Evolutionary conservation across 2,329 filamentous ascomycete genomes (phyloP), one percentile per base, ranked within the genome.

Genomic region (Aspergillus unguis): DNA sequence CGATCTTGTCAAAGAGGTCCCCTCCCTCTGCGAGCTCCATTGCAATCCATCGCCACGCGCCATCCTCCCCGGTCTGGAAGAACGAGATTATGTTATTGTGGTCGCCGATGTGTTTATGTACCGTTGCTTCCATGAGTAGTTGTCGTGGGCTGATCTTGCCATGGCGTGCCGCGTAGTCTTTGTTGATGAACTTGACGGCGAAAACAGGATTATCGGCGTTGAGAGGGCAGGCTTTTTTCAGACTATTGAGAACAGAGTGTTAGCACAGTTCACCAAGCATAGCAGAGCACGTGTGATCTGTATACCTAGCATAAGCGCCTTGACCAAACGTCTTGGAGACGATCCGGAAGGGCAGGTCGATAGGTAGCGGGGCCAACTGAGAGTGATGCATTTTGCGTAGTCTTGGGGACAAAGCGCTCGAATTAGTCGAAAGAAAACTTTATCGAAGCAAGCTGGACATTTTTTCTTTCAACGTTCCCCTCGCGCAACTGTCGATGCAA

Each of bases 1-100:
- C 95, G 63, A 99, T 97, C 78, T 99, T 99, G 83, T 99, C 94
- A 71, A 99, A 99, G 6, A 99, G 80, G 69, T 99, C 94, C 8
- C 94, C 94, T 38, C 94, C 94, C 63, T 95, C 90, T 42, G 94
- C 94, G 61, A 90, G 87, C 72, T 99, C 94, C 91, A 99, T 96
- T 36, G 92, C 92, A 62, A 99, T 96, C 94, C 94, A 99, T 62
- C 88, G 84, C 92, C 94, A 99, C 17, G 86, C 75, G 0, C 79
- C 66, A 68, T 99, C 92, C 70, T 96, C 90, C 50, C 91, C 92
- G 1, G 86, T 88, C 38, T 87, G 86, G 63, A 95, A 91, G 81
- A 90, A 96, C 67, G 90, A 87, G 64, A 99, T 96, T 59, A 99
- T 87, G 71, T 99, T 96, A 49, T 86, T 84, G 69, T 99, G 95